Evolutionary conservation across 1,139 yeast genomes (phyloP).

Genomic region (Saccharomyces hybrid): DNA sequence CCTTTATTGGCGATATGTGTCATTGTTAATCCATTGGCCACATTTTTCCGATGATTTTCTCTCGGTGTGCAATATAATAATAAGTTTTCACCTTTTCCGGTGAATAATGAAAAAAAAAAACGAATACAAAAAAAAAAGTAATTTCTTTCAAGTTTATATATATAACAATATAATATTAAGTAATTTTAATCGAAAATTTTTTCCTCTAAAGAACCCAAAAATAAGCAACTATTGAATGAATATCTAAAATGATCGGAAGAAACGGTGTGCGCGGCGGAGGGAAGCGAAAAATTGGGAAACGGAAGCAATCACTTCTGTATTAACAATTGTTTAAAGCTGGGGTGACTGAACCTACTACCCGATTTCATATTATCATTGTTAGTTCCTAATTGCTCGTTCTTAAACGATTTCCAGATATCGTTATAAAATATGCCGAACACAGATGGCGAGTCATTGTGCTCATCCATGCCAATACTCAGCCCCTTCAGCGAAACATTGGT

Average conservation of each 20-base stretch:
- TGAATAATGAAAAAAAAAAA: background rate
- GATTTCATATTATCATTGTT: background rate
- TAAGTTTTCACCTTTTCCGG: background rate
- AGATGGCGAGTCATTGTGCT: slow-evolving; percentile 25
- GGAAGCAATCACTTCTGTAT: slow-evolving; percentile 3
- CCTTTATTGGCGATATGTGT: background rate
- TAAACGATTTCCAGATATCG: slow-evolving; percentile 19
- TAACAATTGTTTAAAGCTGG: slow-evolving; percentile 14
- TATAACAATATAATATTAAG: background rate
- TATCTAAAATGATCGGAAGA: background rate
- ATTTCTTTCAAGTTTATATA: background rate
- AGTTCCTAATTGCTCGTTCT: background rate
- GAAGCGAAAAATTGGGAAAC: background rate
- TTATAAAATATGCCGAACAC: slow-evolving; percentile 30
- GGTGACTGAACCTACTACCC: slow-evolving; percentile 14
- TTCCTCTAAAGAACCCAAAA: background rate
- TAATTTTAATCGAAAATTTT: background rate
- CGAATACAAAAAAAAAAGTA: background rate
- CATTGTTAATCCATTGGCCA: background rate
- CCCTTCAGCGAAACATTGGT: slow-evolving; percentile 26
- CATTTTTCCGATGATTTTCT: background rate
- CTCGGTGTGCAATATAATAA: background rate
- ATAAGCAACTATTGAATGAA: background rate
- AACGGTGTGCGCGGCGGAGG: background rate
- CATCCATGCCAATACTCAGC: slow-evolving; percentile 20